Evolutionary conservation across 106 monocot genomes (phyloP), one percentile per base, ranked within the genome.

Genomic region (Acanthochlamys bracteata): DNA sequence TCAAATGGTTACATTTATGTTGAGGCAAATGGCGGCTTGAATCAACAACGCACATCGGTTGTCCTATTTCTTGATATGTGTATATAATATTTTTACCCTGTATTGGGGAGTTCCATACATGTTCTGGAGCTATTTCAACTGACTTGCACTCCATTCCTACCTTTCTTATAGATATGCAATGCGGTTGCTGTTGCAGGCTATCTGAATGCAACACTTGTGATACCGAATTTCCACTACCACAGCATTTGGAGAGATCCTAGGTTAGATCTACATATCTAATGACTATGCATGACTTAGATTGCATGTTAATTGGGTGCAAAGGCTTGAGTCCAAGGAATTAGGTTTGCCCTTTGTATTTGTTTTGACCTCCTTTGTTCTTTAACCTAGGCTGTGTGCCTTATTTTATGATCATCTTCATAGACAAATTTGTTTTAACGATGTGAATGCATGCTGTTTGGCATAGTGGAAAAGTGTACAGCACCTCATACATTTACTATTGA

Each of bases 1-100:
- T 98, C 91, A 71, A 92, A 89, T 83, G 96, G 96, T 70, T 98
- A 92, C 76, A 83, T 98, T 71, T 88, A 78, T 67, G 74, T 98
- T 53, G 96, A 98, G 77, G 96, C 96, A 66, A 98, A 98, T 79
- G 96, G 96, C 72, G 96, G 96, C 45, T 77, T 98, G 76, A 98
- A 98, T 86, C 96, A 98, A 60, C 96, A 98, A 67, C 63, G 96
- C 22, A 85, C 83, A 39, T 98, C 96, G 68, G 96, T 98, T 59
- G 59, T 55, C 72, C 33, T 45, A 41, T 24, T 57, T 69, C 17
- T 57, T 49, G 49, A 17, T 17, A 49, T 1, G 2, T 17, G 17
- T 49, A 12, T 10, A 49, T 49, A 49, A 7, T 49, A 1, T 49
- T 49, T 49, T 1, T 14, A 2, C 15, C 17, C 49, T 4, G 12